Base-by-base conservation (phyloP, 2,329 filamentous ascomycete species). In the Cladorrhinum sp. region DNA sequence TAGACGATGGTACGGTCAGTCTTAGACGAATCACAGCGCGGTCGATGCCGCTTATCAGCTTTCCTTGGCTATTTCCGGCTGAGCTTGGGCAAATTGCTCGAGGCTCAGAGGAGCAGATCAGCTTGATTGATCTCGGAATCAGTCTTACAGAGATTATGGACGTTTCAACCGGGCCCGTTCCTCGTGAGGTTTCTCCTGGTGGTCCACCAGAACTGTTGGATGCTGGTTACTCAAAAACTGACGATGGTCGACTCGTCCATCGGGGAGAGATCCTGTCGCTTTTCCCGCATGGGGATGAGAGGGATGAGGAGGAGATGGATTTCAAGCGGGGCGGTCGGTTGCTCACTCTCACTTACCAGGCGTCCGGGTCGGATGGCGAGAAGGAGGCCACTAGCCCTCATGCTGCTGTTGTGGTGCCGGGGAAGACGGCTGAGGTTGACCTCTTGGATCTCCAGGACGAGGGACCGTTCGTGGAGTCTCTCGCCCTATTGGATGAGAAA, bases 11-110 rank as follows among this genome's bases (percentile, higher is more conserved):
- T 8, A 67, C 70, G n/a, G 68, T 77, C 6, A 74, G 73, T 4
- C 64, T 71, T 12, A 71, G 74, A 21, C 72, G 70, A 20, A 75
- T 76, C 69, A 75, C 74, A 10, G 69, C 79, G 1, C 78, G 78
- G 8, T 76, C 77, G 1, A 88, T 92, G 80, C 94, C 95, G 0
- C 78, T 98, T 8, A 95, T 97, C 68, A 95, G 89, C 62, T 98
- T 97, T 68, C 94, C 95, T 0, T 99, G 95, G 95, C 78, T 98
- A 1, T 96, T 98, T 65, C 81, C 86, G 12, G 81, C 82, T 50
- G 83, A 92, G 62, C 79, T 96, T 3, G 87, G 89, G 1, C 81
- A 81, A 53, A 86, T 96, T 67, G 68, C 65, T 1, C 50, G 49
- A 7, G 62, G 53, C 0, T 42, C 36, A 3, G 63, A 66, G 33